Conservation (phyloP, 1,139 yeast genomes). For the Insectozyma bohioensis region DNA sequence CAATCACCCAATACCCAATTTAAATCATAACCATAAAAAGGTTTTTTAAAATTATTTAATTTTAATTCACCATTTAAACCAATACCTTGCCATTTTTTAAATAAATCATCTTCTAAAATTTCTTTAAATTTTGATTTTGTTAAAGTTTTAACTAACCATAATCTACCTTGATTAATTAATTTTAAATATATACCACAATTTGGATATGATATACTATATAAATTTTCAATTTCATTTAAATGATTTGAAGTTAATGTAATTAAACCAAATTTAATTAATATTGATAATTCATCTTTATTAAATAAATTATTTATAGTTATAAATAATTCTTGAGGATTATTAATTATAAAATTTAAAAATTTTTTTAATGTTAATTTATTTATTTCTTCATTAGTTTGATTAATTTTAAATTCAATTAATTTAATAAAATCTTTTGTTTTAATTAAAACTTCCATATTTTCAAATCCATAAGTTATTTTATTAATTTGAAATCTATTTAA, state of each 20-base stretch:
- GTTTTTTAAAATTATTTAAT: slow-evolving; percentile 50
- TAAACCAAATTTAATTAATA: slow-evolving; percentile 51
- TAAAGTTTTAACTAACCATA: slow-evolving; percentile 50
- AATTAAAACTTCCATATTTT: slow-evolving; percentile 42
- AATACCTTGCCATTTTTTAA: slow-evolving; percentile 49
- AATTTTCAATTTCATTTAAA: slow-evolving; percentile 47
- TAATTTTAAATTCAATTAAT: slow-evolving; percentile 7
- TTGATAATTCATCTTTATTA: slow-evolving; percentile 25
- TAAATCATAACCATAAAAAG: slow-evolving; percentile 59
- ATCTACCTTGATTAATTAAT: slow-evolving; percentile 45
- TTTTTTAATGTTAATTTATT: slow-evolving; percentile 15
- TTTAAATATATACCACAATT: slow-evolving; percentile 58
- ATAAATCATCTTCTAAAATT: slow-evolving; percentile 48
- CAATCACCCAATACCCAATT: slow-evolving; percentile 67
- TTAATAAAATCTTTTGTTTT: slow-evolving; percentile 25
- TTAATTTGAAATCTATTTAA: slow-evolving; percentile 32
- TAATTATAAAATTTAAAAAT: slow-evolving; percentile 22
- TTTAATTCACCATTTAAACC: slow-evolving; percentile 25
- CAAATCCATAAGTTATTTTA: slow-evolving; percentile 45
- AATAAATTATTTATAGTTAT: slow-evolving; percentile 26
- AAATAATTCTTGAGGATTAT: slow-evolving; percentile 35
- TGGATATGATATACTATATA: slow-evolving; percentile 57
- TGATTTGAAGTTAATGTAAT: slow-evolving; percentile 53
- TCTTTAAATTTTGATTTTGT: slow-evolving; percentile 51
- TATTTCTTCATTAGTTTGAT: slow-evolving; percentile 1